These are phyloP conservation scores for Kondoa malvinella DNA, from an alignment of 768 basidiomycete genomes.

Conservation along the genomic window DNA sequence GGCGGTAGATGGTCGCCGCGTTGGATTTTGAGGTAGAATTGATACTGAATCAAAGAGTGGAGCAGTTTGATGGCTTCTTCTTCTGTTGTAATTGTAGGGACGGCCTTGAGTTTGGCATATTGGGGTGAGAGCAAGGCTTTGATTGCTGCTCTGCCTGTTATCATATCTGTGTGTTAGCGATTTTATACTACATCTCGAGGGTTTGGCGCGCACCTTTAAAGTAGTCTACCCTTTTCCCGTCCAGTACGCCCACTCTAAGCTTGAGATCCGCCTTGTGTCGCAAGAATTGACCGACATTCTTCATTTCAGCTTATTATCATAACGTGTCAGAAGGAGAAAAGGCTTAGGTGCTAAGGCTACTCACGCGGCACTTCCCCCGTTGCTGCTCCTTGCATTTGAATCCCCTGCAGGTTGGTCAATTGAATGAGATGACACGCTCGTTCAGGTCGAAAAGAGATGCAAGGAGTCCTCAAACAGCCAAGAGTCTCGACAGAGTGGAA, in stretches of 20 bases:
- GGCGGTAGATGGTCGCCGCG: constrained; percentile 40
- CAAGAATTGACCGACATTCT: constrained; percentile 69
- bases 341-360: too few relatives aligned
- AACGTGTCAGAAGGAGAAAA: too few relatives aligned
- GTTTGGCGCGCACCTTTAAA: constrained; percentile 61
- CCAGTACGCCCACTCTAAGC: constrained; percentile 69
- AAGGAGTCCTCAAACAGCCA: too few relatives aligned
- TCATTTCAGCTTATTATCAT: constrained; percentile 42
- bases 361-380: not conserved
- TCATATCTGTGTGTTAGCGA: not conserved
- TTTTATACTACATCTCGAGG: not conserved
- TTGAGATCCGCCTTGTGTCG: constrained; percentile 76
- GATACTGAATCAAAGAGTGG: constrained; percentile 53
- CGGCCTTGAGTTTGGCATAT: constrained; percentile 69
- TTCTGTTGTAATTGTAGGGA: constrained; percentile 44
- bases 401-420: not conserved
- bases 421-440: too few relatives aligned
- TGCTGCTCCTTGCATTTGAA: not conserved
- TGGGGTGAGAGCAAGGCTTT: constrained; percentile 82
- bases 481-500: too few relatives aligned
- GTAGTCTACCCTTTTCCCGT: constrained; percentile 89
- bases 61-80: constrained; percentile 55
- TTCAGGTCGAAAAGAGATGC: too few relatives aligned
- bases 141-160: constrained; percentile 70
- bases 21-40: constrained; percentile 85